Base-by-base conservation (phyloP, 768 basidiomycete species). In the Amanita muscaria region DNA sequence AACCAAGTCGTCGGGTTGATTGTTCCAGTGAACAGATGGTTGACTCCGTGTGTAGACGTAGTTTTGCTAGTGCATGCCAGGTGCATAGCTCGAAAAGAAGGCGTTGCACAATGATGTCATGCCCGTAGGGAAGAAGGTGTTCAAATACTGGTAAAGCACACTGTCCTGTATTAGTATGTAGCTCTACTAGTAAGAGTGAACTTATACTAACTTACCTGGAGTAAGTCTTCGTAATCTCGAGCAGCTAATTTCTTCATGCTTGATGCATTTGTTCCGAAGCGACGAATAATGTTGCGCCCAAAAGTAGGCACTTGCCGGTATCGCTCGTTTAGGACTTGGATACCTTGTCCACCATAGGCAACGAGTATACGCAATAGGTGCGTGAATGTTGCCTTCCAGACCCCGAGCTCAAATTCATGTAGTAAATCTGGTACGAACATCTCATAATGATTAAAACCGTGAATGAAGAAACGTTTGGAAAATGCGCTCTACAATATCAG, bases 221-320 rank as follows among this genome's bases (percentile, higher is more conserved):
- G 52, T 1, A 71, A 46, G 31, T 74, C 68, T 39, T 72, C 66
- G 41, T 64, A 73, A 37, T 73, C 64, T 0, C 62, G 51, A 1
- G 62, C 2, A 63, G 43, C 23, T 65, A 59, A 30, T 61, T 27
- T 42, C 15, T 35, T 62, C 58, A 68, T 59, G 10, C 59, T 60
- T 0, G 64, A 61, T 1, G 61, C 56, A 46, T 69, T 67, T 0
- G 35, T 40, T 11, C 49, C 36, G 42, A 73, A 72, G 8, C 50
- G 44, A 0, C 63, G 57, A 7, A 74, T 73, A 0, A 61, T 60
- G 4, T 49, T 56, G 1, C n/a, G n/a, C n/a, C 64, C 63, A 47
- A 63, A 65, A 16, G 59, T 55, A 14, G 61, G 50, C 2, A 61
- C 49, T 19, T 37, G 18, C 0, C 59, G 57, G 47, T 53, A 67